These are phyloP conservation scores for Linnemannia zychae DNA, from an alignment of 192 early-diverging fungal species.

Conservation along the genomic window DNA sequence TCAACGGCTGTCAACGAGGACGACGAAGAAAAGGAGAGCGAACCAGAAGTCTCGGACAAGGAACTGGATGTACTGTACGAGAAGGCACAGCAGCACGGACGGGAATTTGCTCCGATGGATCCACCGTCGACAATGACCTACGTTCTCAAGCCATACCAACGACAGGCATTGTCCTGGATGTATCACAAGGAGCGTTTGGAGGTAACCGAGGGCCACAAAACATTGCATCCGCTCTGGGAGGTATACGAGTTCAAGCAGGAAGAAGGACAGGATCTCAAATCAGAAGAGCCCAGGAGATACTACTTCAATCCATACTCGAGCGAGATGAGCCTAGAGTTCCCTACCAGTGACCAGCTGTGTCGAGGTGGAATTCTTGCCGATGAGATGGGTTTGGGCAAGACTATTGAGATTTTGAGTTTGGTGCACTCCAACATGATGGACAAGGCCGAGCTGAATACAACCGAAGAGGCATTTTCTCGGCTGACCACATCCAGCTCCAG, in stretches of 20 bases:
- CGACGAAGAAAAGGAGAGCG: conserved; percentile 38
- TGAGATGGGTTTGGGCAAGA: conserved; percentile 73
- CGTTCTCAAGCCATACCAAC: conserved; percentile 63
- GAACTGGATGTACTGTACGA: conserved; percentile 67
- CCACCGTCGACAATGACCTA: conserved; percentile 59
- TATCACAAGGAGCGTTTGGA: conserved; percentile 53
- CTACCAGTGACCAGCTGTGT: conserved; percentile 57
- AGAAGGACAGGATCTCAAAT: conserved; percentile 30
- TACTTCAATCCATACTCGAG: conserved; percentile 65
- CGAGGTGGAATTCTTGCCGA: conserved; percentile 71
- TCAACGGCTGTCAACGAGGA: conserved; percentile 15
- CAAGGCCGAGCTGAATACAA: conserved; percentile 11
- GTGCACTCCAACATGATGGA: conserved; percentile 61
- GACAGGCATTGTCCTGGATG: conserved; percentile 69
- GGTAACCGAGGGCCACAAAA: conserved; percentile 18
- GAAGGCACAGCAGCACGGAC: conserved; percentile 66
- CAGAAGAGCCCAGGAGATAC: conserved; percentile 34
- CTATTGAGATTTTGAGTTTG: conserved; percentile 70
- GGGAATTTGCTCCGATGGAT: conserved; percentile 60
- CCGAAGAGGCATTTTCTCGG: conserved; percentile 25
- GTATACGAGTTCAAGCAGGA: conserved; percentile 62
- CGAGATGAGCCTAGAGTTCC: conserved; percentile 63
- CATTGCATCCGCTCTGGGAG: conserved; percentile 70
- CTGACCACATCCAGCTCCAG: conserved; percentile 19
- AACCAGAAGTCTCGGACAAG: conserved; percentile 64